Conservation (phyloP, 805 yeast genomes). For the Barnettozyma populi region DNA sequence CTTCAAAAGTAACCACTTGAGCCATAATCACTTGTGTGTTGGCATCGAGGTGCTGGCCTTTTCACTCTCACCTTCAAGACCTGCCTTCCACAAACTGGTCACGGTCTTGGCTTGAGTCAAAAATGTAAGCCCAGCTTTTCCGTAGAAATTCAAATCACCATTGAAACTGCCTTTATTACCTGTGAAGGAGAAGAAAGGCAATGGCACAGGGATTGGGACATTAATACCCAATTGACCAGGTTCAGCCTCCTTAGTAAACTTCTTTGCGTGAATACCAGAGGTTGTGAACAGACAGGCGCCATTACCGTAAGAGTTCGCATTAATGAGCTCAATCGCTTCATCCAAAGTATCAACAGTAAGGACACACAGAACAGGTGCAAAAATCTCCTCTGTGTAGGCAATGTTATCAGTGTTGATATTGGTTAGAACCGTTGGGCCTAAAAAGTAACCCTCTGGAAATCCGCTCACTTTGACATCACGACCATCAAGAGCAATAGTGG, state of each 20-base stretch:
- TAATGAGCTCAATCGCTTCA: conserved; percentile 63
- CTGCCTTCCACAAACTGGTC: conserved; percentile 60
- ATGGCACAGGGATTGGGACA: conserved; percentile 76
- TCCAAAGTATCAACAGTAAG: conserved; percentile 61
- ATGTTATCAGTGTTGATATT: conserved; percentile 58
- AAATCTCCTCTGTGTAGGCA: conserved; percentile 67
- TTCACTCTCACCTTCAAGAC: conserved; percentile 38
- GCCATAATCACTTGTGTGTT: conserved; percentile 37
- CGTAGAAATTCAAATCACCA: conserved; percentile 77
- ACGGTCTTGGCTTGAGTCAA: conserved; percentile 73
- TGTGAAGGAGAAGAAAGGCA: conserved; percentile 78
- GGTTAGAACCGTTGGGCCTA: conserved; percentile 66
- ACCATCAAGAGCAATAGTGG: conserved; percentile 58
- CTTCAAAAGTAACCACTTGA: neutral
- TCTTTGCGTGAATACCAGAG: conserved; percentile 65
- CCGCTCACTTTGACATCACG: conserved; percentile 42
- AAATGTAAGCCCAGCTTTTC: conserved; percentile 68
- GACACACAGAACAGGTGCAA: conserved; percentile 67
- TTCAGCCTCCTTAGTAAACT: conserved; percentile 61
- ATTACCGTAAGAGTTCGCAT: conserved; percentile 60
- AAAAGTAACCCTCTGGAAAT: conserved; percentile 60
- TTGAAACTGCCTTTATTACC: conserved; percentile 71
- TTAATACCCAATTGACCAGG: conserved; percentile 76
- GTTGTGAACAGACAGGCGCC: conserved; percentile 68
- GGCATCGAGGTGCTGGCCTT: conserved; percentile 67